These are phyloP conservation scores for Talaromyces piceae DNA, from an alignment of 2,329 filamentous ascomycete genomes.

Conservation along the genomic window DNA sequence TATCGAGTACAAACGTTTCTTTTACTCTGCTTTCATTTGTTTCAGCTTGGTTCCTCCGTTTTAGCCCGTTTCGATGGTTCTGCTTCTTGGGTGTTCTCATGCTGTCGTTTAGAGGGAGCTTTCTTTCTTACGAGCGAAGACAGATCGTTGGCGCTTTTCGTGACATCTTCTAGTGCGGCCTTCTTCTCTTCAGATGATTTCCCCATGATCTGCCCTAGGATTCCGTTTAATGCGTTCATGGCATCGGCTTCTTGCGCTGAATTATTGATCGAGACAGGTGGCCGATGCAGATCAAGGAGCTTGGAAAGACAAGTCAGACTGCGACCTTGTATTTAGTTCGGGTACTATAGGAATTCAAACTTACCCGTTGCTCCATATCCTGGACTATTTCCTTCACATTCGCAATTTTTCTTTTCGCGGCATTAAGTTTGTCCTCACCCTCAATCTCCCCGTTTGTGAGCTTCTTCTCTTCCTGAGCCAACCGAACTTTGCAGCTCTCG, in stretches of 20 bases:
- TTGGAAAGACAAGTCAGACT: constrained; percentile 19
- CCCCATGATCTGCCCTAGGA: constrained; percentile 53
- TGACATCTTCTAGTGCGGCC: constrained; percentile 47
- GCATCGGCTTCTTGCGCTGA: constrained; percentile 30
- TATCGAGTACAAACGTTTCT: neutral
- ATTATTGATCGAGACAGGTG: constrained; percentile 43
- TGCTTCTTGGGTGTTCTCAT: constrained; percentile 14
- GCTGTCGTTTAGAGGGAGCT: constrained; percentile 30
- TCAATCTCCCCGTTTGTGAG: constrained; percentile 31
- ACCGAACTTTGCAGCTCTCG: constrained; percentile 48
- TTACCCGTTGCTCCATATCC: constrained; percentile 54
- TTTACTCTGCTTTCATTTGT: neutral
- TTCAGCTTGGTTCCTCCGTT: constrained; percentile 8
- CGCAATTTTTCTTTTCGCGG: constrained; percentile 42
- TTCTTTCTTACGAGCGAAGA: constrained; percentile 52
- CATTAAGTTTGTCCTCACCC: constrained; percentile 33
- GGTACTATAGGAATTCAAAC: constrained; percentile 12
- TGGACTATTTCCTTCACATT: constrained; percentile 55
- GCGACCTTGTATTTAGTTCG: neutral
- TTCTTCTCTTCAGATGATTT: constrained; percentile 47
- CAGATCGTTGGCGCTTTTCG: constrained; percentile 52
- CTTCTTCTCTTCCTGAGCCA: constrained; percentile 46
- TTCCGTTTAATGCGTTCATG: constrained; percentile 46
- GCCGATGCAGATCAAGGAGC: constrained; percentile 50
- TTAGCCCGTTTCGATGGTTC: constrained; percentile 12